These are phyloP conservation scores for Closterium sp. DNA, from an alignment of 139 green algal genomes.

Conservation along the genomic window DNA sequence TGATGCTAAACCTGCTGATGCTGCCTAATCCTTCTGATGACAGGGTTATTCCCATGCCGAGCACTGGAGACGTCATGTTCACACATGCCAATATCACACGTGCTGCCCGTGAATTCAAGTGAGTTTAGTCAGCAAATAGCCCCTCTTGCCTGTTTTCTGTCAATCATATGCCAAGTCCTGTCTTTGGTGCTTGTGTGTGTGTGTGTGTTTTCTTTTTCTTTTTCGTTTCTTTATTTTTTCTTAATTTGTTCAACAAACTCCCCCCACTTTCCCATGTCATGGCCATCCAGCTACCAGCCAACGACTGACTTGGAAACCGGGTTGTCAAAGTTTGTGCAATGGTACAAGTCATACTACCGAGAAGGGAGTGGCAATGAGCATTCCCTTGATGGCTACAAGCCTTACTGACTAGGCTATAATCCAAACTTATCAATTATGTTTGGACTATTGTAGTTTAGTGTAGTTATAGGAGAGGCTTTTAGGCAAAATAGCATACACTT, in stretches of 20 bases:
- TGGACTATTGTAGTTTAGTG: too few relatives aligned
- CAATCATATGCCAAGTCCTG: too few relatives aligned
- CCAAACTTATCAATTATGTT: too few relatives aligned
- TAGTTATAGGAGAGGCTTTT: too few relatives aligned
- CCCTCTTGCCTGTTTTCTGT: too few relatives aligned
- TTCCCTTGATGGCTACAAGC: slow-evolving; percentile 11
- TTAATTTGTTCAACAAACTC: background rate
- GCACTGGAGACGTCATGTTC: slow-evolving; percentile 70
- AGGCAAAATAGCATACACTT: too few relatives aligned
- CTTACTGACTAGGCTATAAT: background rate
- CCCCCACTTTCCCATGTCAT: background rate
- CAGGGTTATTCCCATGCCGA: slow-evolving; percentile 61
- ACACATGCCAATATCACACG: slow-evolving; percentile 73
- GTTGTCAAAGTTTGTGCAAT: slow-evolving; percentile 65
- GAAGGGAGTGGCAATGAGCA: slow-evolving; percentile 19
- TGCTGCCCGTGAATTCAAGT: slow-evolving; percentile 57
- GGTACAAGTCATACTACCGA: slow-evolving; percentile 61
- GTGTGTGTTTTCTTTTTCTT: too few relatives aligned
- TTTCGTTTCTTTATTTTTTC: too few relatives aligned
- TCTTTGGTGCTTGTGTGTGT: too few relatives aligned
- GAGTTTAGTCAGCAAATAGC: too few relatives aligned
- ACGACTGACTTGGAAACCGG: slow-evolving; percentile 56
- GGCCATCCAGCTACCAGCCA: slow-evolving; percentile 47
- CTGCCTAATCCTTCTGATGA: background rate
- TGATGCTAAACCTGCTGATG: too few relatives aligned